Base-by-base conservation (phyloP, 2,329 filamentous ascomycete species). In the Talaromyces sp. region DNA sequence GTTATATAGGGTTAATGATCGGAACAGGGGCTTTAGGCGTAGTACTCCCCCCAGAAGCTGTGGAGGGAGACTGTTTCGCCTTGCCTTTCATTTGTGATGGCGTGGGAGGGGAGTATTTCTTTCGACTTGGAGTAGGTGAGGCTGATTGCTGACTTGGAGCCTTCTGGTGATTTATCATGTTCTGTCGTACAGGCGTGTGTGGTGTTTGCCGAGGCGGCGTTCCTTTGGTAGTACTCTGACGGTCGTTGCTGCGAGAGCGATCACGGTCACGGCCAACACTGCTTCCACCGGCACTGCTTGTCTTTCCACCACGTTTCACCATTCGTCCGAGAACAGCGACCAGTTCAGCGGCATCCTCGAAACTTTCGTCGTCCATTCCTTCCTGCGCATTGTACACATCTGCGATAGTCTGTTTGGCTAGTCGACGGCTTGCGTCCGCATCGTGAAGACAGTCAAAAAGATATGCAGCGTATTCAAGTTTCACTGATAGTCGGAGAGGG, bases 331-430 rank as follows among this genome's bases (percentile, higher is more conserved):
- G 76, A 0, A 95, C 88, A 1, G 90, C 89, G 8, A 98, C 93
- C 12, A 97, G 83, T 70, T 93, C 90, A 63, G 92, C 92, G 0
- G 93, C 92, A 74, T 98, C 95, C 67, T 90, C 86, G 73, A 97
- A 99, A 81, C 95, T 96, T 68, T 96, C 92, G 71, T 98, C 93
- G 64, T 96, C 91, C 86, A 98, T 93, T 21, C 91, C 91, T 75
- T 97, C 93, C 60, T 89, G 87, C 1, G 92, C 92, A 63, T 92
- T 89, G 72, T 97, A 97, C 0, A 97, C 93, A 69, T 96, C 92
- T 46, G 90, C 84, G 65, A 98, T 95, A 2, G 93, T 91, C 40
- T 88, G 84, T 70, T 91, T 89, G 11, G 95, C 93, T 14, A 97
- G 76, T 60, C 85, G 84, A 35, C 93, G 84, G 58, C 91, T 92